A percentile compares a stretch with the other conserved stretches of the same genome.
Evolutionary conservation across 2,329 filamentous ascomycete species (phyloP).

Genomic region (Hypoxylon sp.): DNA sequence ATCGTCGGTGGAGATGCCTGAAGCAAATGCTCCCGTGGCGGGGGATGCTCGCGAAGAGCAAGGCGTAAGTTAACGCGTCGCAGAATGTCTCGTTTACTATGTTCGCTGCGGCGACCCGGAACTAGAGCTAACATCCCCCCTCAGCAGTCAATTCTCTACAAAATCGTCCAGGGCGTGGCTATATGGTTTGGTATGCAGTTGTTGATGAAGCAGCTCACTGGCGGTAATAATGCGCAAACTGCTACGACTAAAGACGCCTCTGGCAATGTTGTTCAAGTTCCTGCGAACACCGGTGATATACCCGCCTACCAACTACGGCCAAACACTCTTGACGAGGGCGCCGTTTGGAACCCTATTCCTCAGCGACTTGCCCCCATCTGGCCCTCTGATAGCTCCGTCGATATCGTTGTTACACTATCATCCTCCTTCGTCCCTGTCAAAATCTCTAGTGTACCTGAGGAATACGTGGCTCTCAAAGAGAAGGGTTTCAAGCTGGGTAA

Average conservation of each 20-base stretch:
- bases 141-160: constrained; percentile 59
- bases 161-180: constrained; percentile 66
- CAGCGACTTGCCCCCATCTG: constrained; percentile 87
- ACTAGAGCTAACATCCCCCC: constrained; percentile 38
- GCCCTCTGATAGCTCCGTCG: constrained; percentile 82
- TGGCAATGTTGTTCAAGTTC: constrained; percentile 68
- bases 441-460: constrained; percentile 74
- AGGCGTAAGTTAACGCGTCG: constrained; percentile 52
- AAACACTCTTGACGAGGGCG: constrained; percentile 71
- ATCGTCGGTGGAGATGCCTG: constrained; percentile 53
- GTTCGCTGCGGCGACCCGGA: constrained; percentile 5
- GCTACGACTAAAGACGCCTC: constrained; percentile 65
- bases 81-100: constrained; percentile 10
- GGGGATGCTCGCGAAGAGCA: constrained; percentile 52
- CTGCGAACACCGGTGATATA: constrained; percentile 69
- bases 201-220: constrained; percentile 67
- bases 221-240: constrained; percentile 63
- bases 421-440: constrained; percentile 78
- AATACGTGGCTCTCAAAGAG: constrained; percentile 83
- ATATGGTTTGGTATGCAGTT: constrained; percentile 74
- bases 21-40: constrained; percentile 51
- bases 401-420: constrained; percentile 88
- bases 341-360: constrained; percentile 75
- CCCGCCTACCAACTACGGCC: constrained; percentile 77
- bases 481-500: constrained; percentile 84